Evolutionary conservation across 805 yeast species (phyloP).

Genomic region (Schizosaccharomyces octosporus): DNA sequence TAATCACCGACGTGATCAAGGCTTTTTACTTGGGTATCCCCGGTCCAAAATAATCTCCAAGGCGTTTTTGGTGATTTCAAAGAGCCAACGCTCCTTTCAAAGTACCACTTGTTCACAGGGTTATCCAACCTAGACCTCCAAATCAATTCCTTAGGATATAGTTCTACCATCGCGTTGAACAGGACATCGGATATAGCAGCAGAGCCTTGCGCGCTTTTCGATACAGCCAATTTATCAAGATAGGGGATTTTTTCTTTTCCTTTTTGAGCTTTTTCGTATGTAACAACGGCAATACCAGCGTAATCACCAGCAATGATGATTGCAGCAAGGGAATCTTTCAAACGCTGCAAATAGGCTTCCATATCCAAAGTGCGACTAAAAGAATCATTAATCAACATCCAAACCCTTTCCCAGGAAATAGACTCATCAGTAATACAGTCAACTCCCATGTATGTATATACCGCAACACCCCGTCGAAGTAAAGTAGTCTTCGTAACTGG

Average conservation of each 20-base stretch:
- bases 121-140: constrained; percentile 78
- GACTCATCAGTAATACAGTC: constrained; percentile 9
- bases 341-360: constrained; percentile 39
- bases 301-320: constrained; percentile 77
- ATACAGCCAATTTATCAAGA: constrained; percentile 81
- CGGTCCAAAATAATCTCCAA: constrained; percentile 3
- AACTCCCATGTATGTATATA: constrained; percentile 15
- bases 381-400: constrained; percentile 47
- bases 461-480: constrained; percentile 48
- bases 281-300: constrained; percentile 82
- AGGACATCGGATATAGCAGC: constrained; percentile 84
- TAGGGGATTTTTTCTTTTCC: constrained; percentile 32
- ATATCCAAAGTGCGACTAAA: constrained; percentile 46
- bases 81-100: constrained; percentile 1
- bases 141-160: constrained; percentile 46
- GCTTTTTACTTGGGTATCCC: neutral
- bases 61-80: neutral
- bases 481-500: constrained; percentile 42
- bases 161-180: constrained; percentile 48
- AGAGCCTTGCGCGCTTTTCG: constrained; percentile 62
- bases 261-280: constrained; percentile 34
- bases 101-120: constrained; percentile 78
- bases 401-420: constrained; percentile 33
- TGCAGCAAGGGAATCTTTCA: constrained; percentile 44
- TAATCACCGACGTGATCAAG: neutral